Conservation (phyloP, 805 yeast species). For the Phaffomyces opuntiae region DNA sequence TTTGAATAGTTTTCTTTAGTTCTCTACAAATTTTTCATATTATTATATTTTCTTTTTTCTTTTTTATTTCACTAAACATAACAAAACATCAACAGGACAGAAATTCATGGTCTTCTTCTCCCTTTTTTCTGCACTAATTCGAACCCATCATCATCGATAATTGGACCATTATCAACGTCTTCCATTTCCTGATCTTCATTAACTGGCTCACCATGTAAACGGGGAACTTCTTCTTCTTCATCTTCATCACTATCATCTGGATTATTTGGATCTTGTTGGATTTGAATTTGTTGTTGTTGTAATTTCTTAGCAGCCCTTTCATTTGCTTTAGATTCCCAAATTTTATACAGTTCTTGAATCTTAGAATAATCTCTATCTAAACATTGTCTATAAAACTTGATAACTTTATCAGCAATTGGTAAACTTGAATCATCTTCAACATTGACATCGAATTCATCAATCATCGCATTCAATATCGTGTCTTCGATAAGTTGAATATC, state of each 20-base stretch:
- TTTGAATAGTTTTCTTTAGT: not conserved
- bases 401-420: slow-evolving; percentile 58
- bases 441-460: slow-evolving; percentile 86
- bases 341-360: slow-evolving; percentile 53
- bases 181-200: slow-evolving; percentile 33
- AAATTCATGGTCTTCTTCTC: slow-evolving; percentile 31
- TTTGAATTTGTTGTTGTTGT: slow-evolving; percentile 31
- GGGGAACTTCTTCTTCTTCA: slow-evolving; percentile 35
- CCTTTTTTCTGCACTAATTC: slow-evolving; percentile 76
- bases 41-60: not conserved
- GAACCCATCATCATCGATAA: slow-evolving; percentile 92
- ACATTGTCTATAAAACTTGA: slow-evolving; percentile 63
- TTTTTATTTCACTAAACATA: not conserved
- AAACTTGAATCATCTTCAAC: slow-evolving; percentile 88
- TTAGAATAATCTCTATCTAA: slow-evolving; percentile 40
- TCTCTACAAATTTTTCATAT: not conserved
- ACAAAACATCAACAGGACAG: not conserved
- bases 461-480: slow-evolving; percentile 80
- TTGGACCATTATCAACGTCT: slow-evolving; percentile 43
- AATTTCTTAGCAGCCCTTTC: slow-evolving; percentile 24
- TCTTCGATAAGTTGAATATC: slow-evolving; percentile 81
- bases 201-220: slow-evolving; percentile 16
- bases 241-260: slow-evolving; percentile 50
- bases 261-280: slow-evolving; percentile 56
- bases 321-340: slow-evolving; percentile 50